These are phyloP conservation scores for Harrya chromipes DNA, from an alignment of 768 basidiomycete genomes.

Conservation along the genomic window DNA sequence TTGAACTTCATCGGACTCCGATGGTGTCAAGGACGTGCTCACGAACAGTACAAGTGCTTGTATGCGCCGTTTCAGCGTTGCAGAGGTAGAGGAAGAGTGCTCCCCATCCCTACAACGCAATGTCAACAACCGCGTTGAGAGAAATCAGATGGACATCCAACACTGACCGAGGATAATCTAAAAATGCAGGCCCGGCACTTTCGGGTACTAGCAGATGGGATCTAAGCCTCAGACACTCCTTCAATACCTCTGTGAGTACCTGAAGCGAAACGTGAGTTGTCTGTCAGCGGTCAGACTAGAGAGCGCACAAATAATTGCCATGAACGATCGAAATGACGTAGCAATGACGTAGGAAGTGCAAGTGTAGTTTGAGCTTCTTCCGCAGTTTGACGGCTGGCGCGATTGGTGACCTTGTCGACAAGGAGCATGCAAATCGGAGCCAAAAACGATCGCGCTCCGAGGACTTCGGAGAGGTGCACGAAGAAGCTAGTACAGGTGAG, in stretches of 20 bases:
- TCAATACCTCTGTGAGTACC: conserved; percentile 62
- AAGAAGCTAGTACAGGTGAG: conserved; percentile 64
- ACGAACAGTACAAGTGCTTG: conserved; percentile 67
- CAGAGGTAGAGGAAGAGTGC: conserved; percentile 42
- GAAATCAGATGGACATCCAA: neutral
- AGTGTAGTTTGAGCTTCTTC: conserved; percentile 61
- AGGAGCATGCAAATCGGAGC: conserved; percentile 82
- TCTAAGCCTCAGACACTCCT: conserved; percentile 62
- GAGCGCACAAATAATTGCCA: conserved; percentile 52
- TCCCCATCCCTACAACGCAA: conserved; percentile 53
- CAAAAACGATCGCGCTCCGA: conserved; percentile 79
- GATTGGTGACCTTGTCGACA: conserved; percentile 71
- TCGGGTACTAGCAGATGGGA: conserved; percentile 39
- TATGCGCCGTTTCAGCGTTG: conserved; percentile 54
- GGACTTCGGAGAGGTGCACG: conserved; percentile 76
- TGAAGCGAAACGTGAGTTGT: conserved; percentile 26
- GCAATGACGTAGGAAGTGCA: conserved; percentile 61
- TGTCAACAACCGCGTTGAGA: neutral
- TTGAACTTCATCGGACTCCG: conserved; percentile 11
- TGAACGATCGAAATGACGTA: conserved; percentile 50
- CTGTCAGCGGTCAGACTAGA: neutral
- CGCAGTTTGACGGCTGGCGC: conserved; percentile 57
- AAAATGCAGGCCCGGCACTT: conserved; percentile 42
- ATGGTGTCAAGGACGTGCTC: conserved; percentile 46
- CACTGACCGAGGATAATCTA: conserved; percentile 53